Conservation (phyloP, 1,284 basidiomycete genomes). For the Microbotryomycetes sp. region DNA sequence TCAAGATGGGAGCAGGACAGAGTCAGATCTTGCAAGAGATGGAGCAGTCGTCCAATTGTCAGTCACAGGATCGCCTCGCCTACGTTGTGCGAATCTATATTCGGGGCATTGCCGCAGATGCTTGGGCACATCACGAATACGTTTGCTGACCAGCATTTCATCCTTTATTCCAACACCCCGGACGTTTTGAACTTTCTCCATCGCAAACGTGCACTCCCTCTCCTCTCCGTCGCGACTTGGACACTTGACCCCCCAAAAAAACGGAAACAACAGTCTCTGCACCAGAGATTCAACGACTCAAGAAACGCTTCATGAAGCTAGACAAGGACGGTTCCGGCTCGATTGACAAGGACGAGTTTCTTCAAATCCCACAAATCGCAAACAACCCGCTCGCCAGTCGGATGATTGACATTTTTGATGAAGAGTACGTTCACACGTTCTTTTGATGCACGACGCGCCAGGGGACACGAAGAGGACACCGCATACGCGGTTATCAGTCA, state of each 20-base stretch:
- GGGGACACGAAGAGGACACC: no score
- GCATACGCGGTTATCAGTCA: no score
- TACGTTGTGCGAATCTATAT: background rate
- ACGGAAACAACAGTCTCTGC: slow-evolving; percentile 62
- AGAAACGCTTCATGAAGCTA: slow-evolving; percentile 99
- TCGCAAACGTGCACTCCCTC: background rate
- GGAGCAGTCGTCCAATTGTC: slow-evolving; percentile 86
- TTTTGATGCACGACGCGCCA: no score
- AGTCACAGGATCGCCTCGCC: slow-evolving; percentile 38
- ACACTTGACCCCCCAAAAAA: background rate
- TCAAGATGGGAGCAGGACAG: slow-evolving; percentile 49
- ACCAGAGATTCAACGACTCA: slow-evolving; percentile 82
- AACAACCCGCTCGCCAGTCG: slow-evolving; percentile 93
- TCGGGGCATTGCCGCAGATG: slow-evolving; percentile 29
- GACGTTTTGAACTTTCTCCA: no score
- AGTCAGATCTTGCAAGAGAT: slow-evolving; percentile 92
- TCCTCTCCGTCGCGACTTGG: background rate
- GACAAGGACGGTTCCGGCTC: slow-evolving; percentile 96
- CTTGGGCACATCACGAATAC: slow-evolving; percentile 30
- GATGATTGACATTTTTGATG: slow-evolving; percentile 99
- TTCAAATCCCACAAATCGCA: slow-evolving; percentile 97
- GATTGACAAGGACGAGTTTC: slow-evolving; percentile 96
- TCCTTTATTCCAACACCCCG: background rate
- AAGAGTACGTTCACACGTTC: slow-evolving; percentile 63
- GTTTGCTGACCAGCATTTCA: background rate